Evolutionary conservation across 2,329 filamentous ascomycete species (phyloP), one percentile per base, ranked within the genome.

Genomic region (Aureobasidium sp.): DNA sequence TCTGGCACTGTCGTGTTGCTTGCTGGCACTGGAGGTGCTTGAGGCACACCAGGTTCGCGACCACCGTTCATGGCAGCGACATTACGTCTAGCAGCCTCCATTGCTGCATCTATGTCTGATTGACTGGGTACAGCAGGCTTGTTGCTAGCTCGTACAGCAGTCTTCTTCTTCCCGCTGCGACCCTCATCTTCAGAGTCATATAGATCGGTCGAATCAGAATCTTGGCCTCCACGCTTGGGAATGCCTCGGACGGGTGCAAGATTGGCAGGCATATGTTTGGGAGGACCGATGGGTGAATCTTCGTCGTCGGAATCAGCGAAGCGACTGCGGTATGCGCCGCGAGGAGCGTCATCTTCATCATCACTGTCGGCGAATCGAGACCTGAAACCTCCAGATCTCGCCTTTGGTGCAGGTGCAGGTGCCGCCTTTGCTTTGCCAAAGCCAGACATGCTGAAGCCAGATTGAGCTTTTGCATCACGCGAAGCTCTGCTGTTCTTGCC

Each of bases 321-420:
- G 5, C 79, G 75, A 64, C 77, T 80, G 58, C 74, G 71, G 69
- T 80, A 80, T 42, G 68, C 64, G 6, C 64, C 56, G 22, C 60
- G 29, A 5, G 68, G 64, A 12, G 70, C 71, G 9, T 79, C 78
- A 29, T 75, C 75, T 27, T 75, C 75, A 45, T 78, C 77, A 48
- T 90, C 87, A 68, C 88, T 90, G 1, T 90, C 87, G 1, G 78
- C 84, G 67, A 91, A 88, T 84, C 3, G 86, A 85, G 72, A 79
- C 64, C 74, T 76, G 69, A 76, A 74, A 15, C 64, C 65, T 2
- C 67, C 67, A 8, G 52, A 44, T 44, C 45, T 64, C 14, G 29
- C 59, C 47, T 58, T 53, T 5, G 60, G 44, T 3, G 64, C 45
- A 12, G 52, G 45, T 17, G 59, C 27, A 29, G 60, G 57, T 45